Evolutionary conservation across 1,284 basidiomycete species (phyloP), one percentile per base, ranked within the genome.

Genomic region (Irpex rosettiformis): DNA sequence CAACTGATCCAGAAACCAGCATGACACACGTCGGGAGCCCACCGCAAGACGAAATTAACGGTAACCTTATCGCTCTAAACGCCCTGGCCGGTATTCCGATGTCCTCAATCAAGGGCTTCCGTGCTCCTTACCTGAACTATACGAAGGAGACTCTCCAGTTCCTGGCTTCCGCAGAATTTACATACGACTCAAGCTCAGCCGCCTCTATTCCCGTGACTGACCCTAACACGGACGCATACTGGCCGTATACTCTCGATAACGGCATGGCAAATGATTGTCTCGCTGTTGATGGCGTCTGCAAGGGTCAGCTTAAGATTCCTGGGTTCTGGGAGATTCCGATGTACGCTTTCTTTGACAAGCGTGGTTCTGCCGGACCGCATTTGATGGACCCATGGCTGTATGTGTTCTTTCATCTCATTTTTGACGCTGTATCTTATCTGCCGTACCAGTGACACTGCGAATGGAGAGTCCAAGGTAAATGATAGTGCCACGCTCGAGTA

Each of bases 381-480:
- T 76, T 91, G 64, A 92, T 92, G 91, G 91, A 93, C 70, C 89
- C 89, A 56, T 93, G 88, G 88, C 75, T 93, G 87, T 86, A 60
- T 75, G 83, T 78, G 24, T 43, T 59, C 11, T 24, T 43, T 57
- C 47, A 33, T 54, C 33, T 51, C 21, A n/a, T 56, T 16, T n/a
- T 47, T 33, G 51, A 48, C 5, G 7, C 25, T 49, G 21, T 24
- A 29, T 28, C 43, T 21, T 16, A 42, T 52, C 1, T 27, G 22
- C 37, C 54, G 47, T 54, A 49, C 10, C 49, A 85, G 83, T 43
- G 85, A 88, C 61, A 58, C 67, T 51, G 80, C 84, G 0, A 85
- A 86, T 62, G 85, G 85, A 25, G 74, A 59, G 21, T 74, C 65
- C 28, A 64, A 66, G 8, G 71, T 80, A 24, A 83, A 85, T 65